A percentile compares a stretch with the other conserved stretches of the same genome.
Evolutionary conservation across 2,329 filamentous ascomycete genomes (phyloP).

Genomic region (Aspergillus sp.): DNA sequence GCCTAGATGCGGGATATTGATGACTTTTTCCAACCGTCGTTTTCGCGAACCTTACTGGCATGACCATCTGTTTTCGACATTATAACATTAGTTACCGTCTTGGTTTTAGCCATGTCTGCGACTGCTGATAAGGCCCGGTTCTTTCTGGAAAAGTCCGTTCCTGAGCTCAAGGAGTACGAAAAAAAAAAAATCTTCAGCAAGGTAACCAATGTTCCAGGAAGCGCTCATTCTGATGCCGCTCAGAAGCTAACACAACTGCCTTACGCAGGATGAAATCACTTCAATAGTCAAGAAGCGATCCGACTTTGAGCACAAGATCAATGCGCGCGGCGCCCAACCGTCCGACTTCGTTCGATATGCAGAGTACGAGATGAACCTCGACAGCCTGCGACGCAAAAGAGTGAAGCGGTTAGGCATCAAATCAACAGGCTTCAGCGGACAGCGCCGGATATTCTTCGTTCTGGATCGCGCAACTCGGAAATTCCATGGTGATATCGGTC

Average conservation of each 20-base stretch:
- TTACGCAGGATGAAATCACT: constrained; percentile 77
- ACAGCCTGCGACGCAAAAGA: constrained; percentile 79
- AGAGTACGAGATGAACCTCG: constrained; percentile 69
- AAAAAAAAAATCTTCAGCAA: constrained; percentile 87
- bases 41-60: neutral
- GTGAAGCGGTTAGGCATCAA: constrained; percentile 80
- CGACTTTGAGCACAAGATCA: constrained; percentile 89
- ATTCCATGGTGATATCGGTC: constrained; percentile 76
- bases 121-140: constrained; percentile 94
- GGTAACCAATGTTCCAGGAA: constrained; percentile 49
- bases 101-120: constrained; percentile 66
- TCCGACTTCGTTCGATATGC: constrained; percentile 85
- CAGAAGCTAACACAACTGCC: constrained; percentile 17
- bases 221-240: neutral
- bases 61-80: neutral
- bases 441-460: constrained; percentile 84
- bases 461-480: constrained; percentile 84
- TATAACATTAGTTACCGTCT: neutral
- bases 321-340: constrained; percentile 76
- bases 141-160: constrained; percentile 88
- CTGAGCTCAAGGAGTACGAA: constrained; percentile 90
- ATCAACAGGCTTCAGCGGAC: constrained; percentile 70
- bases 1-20: constrained; percentile 35
- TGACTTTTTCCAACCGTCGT: constrained; percentile 25
- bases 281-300: constrained; percentile 88